Base-by-base conservation (phyloP, 352 stramenopile genomes). In the Salisapilia sapeloensis region DNA sequence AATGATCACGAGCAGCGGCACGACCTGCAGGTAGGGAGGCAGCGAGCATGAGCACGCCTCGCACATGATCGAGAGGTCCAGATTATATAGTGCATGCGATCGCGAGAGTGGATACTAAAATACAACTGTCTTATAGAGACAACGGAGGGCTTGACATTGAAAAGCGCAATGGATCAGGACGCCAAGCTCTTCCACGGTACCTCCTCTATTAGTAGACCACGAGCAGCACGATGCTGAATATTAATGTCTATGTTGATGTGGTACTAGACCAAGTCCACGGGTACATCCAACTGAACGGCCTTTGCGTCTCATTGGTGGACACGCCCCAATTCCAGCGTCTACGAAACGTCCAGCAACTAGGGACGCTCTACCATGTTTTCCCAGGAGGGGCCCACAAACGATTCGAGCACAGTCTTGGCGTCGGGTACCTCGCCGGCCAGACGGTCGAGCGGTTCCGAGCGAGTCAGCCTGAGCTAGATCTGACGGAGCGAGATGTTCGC, bases 331-430 rank as follows among this genome's bases (percentile, higher is more conserved):
- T 94, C 58, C 89, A 98, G 49, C 76, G 94, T 4, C 69, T 98
- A n/a, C 60, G 87, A 27, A 56, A 86, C 27, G 59, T 98, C 16
- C 92, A 94, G 48, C 94, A 98, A 57, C 63, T 98, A 15, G 93
- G 92, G 11, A 83, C 67, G 18, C 62, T 83, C 19, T 86, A 83
- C 47, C 82, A 86, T 29, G 65, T 87, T 14, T 85, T 95, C 50
- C 72, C 80, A 0, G 79, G 61, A 21, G 83, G 62, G 1, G 87
- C 74, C 27, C 92, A 98, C 54, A 94, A 84, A 34, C 66, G 93
- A n/a, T 97, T 97, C 36, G 82, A 97, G 46, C 93, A 98, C 54
- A 95, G 65, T 8, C 40, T 99, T 4, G 94, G 94, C 15, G 91
- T 98, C 20, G 85, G 83, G 11, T 81, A 96, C 48, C 53, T 97